Evolutionary conservation across 2,329 filamentous ascomycete species (phyloP), one percentile per base, ranked within the genome.

Genomic region (Graphiopsis chlorocephala): DNA sequence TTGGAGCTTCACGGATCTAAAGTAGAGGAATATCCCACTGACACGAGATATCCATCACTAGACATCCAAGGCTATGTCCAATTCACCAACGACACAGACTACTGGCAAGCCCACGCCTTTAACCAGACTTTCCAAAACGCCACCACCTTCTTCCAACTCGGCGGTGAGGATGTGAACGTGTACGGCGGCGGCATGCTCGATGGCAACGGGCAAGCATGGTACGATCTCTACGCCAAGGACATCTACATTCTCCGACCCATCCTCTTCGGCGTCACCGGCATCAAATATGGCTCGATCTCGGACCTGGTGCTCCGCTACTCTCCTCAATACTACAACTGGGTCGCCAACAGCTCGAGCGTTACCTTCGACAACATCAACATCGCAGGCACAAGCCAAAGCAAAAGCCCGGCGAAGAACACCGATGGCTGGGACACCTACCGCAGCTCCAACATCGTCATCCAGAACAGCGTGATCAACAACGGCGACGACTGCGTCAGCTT

Each of bases 401-500:
- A 75, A 15, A 83, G 86, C 68, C 72, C 74, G 5, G 86, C 87
- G 3, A 87, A 88, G 75, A 90, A 91, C 74, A 90, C 87, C 14
- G 70, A 73, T 62, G 73, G 72, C 17, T 75, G 73, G 72, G 73
- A 88, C 68, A 88, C 84, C 0, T 88, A 89, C 72, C 84, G 87
- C 8, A 86, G 84, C 14, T 77, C 81, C 26, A 83, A 85, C 58
- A 81, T 91, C 38, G 84, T 88, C 0, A 90, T 91, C 38, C 88
- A 90, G 71, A 85, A 90, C 72, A 89, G 85, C 0, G 75, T 84
- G 28, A 84, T 88, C 68, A 81, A 85, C 73, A 90, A 90, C 69
- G 86, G 85, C 38, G 88, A 90, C 72, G 86, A 92, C 73, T 91
- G 89, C 66, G 86, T 91, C 14, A 88, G 87, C 0, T 91, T 91